Base-by-base conservation (phyloP, 805 yeast species). In the Starmerella vitae region DNA sequence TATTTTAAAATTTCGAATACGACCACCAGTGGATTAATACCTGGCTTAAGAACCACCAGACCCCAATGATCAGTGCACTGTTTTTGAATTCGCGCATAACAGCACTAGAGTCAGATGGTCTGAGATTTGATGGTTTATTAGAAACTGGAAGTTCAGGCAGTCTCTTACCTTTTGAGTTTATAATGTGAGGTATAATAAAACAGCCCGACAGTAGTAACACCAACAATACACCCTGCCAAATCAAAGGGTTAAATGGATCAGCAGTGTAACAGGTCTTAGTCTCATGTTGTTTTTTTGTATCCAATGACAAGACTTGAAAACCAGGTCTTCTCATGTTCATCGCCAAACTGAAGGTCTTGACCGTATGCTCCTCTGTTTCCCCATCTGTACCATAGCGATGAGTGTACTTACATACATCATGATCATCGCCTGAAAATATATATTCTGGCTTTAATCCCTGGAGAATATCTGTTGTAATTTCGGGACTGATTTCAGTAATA, bases 351-450 rank as follows among this genome's bases (percentile, higher is more conserved):
- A 79, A 74, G 3, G 93, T 74, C 58, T 91, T 91, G 21, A 86
- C 85, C 0, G 95, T 83, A 46, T 79, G 74, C 56, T 91, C 98
- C 37, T 76, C 77, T 3, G 73, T 66, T 2, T 46, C 50, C 9
- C 41, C 38, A 5, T 26, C 37, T 5, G 29, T 31, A n/a, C 44
- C 36, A 45, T 54, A 61, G 4, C 49, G 41, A 55, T 88, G 96
- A 17, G 62, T 60, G 22, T 78, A 68, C 47, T 80, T 83, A 57
- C 99, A 91, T 50, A 83, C 85, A 57, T 91, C 98, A 61, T 91
- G 99, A 57, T 91, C 98, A 57, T 91, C 99, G 1, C 98, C 99
- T 5, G 93, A 74, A 53, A 85, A 82, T 3, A 81, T 67, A 9
- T 76, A 58, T 13, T 65, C 65, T 0, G 99, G 99, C 33, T 68